Conservation (phyloP, 2,329 filamentous ascomycete genomes). For the Colletotrichum destructivum region DNA sequence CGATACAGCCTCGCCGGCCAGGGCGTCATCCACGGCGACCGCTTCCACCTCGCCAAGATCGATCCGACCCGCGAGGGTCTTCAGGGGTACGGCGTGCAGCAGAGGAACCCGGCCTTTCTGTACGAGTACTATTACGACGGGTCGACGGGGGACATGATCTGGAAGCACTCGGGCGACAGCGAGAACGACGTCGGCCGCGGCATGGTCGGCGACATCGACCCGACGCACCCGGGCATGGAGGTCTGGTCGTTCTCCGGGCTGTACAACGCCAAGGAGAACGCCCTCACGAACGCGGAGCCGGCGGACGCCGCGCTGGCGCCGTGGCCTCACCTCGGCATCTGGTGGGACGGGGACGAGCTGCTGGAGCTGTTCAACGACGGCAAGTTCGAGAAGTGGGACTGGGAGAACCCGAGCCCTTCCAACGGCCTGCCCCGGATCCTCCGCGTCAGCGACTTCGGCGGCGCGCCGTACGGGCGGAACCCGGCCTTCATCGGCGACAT, state of each 20-base stretch:
- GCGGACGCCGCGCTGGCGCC: slow-evolving; percentile 12
- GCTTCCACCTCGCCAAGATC: slow-evolving; percentile 46
- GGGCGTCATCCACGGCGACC: slow-evolving; percentile 45
- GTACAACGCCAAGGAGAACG: slow-evolving; percentile 42
- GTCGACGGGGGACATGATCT: slow-evolving; percentile 39
- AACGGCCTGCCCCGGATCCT: slow-evolving; percentile 18
- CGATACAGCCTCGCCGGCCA: slow-evolving; percentile 43
- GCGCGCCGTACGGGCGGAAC: slow-evolving; percentile 19
- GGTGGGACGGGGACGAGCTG: slow-evolving; percentile 42
- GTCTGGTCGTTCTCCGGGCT: slow-evolving; percentile 45
- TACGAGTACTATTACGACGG: slow-evolving; percentile 48
- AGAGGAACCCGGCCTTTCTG: slow-evolving; percentile 41
- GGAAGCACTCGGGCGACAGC: slow-evolving; percentile 40
- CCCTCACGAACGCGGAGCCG: background rate
- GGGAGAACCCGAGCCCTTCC: background rate
- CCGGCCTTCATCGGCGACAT: slow-evolving; percentile 45
- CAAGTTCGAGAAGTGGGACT: slow-evolving; percentile 46
- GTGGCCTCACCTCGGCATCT: slow-evolving; percentile 39
- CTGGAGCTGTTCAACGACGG: slow-evolving; percentile 46
- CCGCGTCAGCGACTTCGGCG: slow-evolving; percentile 32
- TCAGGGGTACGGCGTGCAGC: slow-evolving; percentile 46
- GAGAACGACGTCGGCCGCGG: slow-evolving; percentile 42
- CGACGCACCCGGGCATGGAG: slow-evolving; percentile 43
- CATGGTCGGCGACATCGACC: slow-evolving; percentile 46
- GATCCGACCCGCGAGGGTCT: slow-evolving; percentile 43